Evolutionary conservation across 305 asterid genomes (phyloP).

Genomic region (Withania somnifera): DNA sequence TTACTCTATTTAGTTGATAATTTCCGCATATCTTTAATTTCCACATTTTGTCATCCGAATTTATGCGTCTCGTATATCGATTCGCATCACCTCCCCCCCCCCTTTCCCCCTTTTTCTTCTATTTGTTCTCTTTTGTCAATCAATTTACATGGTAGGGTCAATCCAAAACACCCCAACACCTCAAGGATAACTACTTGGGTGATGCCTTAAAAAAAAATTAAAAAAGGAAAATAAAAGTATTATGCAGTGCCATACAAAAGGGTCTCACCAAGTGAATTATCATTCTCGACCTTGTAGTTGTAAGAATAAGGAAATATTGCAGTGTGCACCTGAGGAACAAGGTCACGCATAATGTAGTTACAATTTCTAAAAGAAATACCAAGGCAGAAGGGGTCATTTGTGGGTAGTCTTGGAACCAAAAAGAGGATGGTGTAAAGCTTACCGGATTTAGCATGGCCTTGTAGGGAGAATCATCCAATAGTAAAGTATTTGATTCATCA

Average conservation of each 20-base stretch:
- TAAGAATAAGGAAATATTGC: constrained; percentile 31
- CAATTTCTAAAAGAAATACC: neutral
- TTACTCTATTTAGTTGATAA: too few species aligned
- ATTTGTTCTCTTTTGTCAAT: neutral
- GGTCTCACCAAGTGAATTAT: constrained; percentile 28
- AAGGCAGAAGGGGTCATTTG: neutral
- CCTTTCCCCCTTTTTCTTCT: too few species aligned
- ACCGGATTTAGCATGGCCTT: constrained; percentile 91
- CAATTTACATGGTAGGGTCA: neutral
- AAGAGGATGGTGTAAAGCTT: constrained; percentile 7
- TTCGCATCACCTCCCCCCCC: neutral
- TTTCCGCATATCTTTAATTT: too few species aligned
- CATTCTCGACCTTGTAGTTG: constrained; percentile 8
- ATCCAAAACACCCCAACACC: neutral
- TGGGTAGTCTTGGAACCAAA: neutral
- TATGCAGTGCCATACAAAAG: neutral
- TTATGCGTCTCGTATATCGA: too few species aligned
- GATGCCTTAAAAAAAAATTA: neutral
- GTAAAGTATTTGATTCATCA: constrained; percentile 66
- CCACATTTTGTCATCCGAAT: too few species aligned
- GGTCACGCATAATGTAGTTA: neutral
- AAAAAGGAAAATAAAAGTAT: neutral
- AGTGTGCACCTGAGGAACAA: constrained; percentile 20
- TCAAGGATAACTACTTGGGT: neutral
- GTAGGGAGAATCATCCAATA: constrained; percentile 91